phyloP scores from a whole-genome alignment of 352 stramenopile species.

The Globisporangium megalacanthum region DNA sequence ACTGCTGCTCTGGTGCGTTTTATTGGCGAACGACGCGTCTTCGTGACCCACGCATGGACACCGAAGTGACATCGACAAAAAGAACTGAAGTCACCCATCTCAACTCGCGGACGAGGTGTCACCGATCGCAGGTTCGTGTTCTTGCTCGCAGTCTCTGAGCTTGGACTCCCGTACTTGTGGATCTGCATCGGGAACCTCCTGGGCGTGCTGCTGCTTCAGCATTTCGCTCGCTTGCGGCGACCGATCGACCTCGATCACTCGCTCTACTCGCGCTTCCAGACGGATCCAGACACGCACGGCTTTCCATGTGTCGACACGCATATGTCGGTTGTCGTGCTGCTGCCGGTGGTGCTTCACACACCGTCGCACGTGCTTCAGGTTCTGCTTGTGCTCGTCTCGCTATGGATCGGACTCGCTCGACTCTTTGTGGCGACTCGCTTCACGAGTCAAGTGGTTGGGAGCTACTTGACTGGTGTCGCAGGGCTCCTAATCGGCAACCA shows the following conservation, averaged over 20 bases:
- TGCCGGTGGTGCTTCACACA: slow-evolving; percentile 45
- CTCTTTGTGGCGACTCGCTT: slow-evolving; percentile 50
- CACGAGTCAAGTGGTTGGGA: slow-evolving; percentile 47
- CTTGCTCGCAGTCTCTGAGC: slow-evolving; percentile 38
- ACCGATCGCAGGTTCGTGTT: slow-evolving; percentile 47
- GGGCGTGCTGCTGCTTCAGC: slow-evolving; percentile 42
- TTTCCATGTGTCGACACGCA: slow-evolving; percentile 64
- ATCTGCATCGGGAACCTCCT: slow-evolving; percentile 56
- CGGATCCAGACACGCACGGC: slow-evolving; percentile 12
- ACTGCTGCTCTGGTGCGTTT: slow-evolving; percentile 46
- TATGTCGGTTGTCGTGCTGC: slow-evolving; percentile 65
- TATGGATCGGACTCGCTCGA: slow-evolving; percentile 28
- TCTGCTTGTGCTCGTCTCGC: slow-evolving; percentile 13
- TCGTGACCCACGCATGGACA: not conserved
- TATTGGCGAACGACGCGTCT: not conserved
- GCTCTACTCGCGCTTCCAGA: slow-evolving; percentile 18
- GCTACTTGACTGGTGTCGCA: slow-evolving; percentile 50
- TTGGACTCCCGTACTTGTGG: slow-evolving; percentile 68
- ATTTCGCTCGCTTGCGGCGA: slow-evolving; percentile 27
- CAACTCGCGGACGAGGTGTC: not conserved
- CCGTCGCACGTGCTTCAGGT: slow-evolving; percentile 22
- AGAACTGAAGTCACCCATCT: no score
- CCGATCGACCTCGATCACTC: slow-evolving; percentile 47
- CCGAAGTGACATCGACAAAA: no score
- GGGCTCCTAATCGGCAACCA: slow-evolving; percentile 58